Evolutionary conservation across 257 asterid species (phyloP).

Genomic region (Solanum appendiculatum): DNA sequence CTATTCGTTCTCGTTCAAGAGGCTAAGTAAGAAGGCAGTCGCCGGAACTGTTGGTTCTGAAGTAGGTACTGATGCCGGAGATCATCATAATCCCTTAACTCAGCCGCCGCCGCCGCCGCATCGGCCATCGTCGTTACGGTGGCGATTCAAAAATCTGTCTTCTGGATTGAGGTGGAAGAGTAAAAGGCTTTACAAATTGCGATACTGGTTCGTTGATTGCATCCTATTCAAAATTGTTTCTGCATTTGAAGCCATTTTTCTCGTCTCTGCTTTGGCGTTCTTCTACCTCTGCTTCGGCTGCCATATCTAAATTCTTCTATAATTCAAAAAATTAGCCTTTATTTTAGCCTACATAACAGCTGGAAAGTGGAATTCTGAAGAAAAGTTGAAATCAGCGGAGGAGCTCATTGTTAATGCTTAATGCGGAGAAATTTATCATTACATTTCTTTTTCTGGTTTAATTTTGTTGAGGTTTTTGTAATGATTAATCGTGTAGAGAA

Average conservation of each 20-base stretch:
- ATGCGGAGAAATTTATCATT: background rate
- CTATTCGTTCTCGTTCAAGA: background rate
- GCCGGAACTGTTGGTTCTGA: background rate
- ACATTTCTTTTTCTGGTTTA: background rate
- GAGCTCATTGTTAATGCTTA: background rate
- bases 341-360: background rate
- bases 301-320: constrained; percentile 10
- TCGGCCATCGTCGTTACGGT: background rate
- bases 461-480: background rate
- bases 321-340: background rate
- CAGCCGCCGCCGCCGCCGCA: background rate
- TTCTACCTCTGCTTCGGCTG: constrained; percentile 42
- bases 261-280: constrained; percentile 37
- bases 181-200: background rate
- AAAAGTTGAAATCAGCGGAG: background rate
- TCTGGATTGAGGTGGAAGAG: constrained; percentile 17
- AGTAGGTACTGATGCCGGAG: background rate
- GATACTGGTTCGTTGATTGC: constrained; percentile 23
- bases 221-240: constrained; percentile 38
- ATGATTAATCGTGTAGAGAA: background rate
- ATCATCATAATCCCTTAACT: background rate
- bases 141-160: constrained; percentile 18
- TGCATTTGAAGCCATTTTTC: constrained; percentile 34
- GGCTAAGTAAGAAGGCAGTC: background rate
- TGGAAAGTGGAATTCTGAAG: background rate